Conservation (phyloP, 768 basidiomycete genomes). For the Podaxis sp. region DNA sequence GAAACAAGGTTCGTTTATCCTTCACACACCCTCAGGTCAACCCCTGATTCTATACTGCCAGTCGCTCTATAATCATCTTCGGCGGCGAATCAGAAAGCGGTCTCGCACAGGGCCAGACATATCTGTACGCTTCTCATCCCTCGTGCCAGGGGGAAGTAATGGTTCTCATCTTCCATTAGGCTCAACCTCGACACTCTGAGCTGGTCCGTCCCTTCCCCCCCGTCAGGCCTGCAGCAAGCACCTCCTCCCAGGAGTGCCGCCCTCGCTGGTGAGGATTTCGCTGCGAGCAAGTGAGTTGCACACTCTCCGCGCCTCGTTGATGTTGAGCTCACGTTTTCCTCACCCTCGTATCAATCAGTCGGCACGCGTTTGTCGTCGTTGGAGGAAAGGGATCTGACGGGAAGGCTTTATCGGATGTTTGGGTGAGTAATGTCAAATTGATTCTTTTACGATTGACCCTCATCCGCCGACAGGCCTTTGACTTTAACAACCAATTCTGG, state of each 20-base stretch:
- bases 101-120: conserved; percentile 62
- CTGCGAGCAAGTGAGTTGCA: conserved; percentile 75
- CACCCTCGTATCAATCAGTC: conserved; percentile 39
- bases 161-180: conserved; percentile 34
- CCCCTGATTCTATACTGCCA: conserved; percentile 33
- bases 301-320: conserved; percentile 3
- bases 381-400: conserved; percentile 65
- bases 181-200: conserved; percentile 59
- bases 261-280: conserved; percentile 66
- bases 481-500: conserved; percentile 80
- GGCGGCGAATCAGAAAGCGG: conserved; percentile 73
- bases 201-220: conserved; percentile 62
- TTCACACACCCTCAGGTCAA: conserved; percentile 6
- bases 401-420: conserved; percentile 62
- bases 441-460: not conserved
- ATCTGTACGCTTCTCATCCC: conserved; percentile 47
- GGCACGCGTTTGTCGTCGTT: conserved; percentile 70
- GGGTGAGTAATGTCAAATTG: conserved; percentile 44
- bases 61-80: conserved; percentile 66
- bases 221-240: conserved; percentile 39
- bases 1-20: conserved; percentile 35
- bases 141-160: conserved; percentile 7
- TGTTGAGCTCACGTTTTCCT: not conserved
- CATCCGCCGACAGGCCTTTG: conserved; percentile 58
- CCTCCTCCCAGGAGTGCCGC: conserved; percentile 69